Evolutionary conservation across 768 basidiomycete species (phyloP).

Genomic region (Pulveroboletus sp.): DNA sequence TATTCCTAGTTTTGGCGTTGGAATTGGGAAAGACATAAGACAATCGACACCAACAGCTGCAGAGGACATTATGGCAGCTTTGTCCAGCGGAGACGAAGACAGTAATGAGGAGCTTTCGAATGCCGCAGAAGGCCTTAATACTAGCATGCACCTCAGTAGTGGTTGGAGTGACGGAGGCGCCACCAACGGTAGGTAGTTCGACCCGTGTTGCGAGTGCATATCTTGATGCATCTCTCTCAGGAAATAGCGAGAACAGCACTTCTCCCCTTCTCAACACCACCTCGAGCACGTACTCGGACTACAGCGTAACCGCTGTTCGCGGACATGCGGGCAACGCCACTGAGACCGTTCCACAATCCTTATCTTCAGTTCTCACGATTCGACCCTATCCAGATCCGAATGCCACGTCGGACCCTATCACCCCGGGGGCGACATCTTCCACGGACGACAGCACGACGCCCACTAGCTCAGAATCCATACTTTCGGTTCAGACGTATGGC

Average conservation of each 20-base stretch:
- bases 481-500: constrained; percentile 58
- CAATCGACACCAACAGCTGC: constrained; percentile 27
- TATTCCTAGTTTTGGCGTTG: constrained; percentile 83
- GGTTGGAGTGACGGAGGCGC: constrained; percentile 38
- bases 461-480: constrained; percentile 41
- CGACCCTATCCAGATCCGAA: constrained; percentile 52
- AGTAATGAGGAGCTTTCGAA: constrained; percentile 63
- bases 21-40: constrained; percentile 57
- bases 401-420: constrained; percentile 36
- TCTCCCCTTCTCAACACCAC: constrained; percentile 51
- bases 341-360: constrained; percentile 43
- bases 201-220: constrained; percentile 3
- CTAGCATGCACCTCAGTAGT: constrained; percentile 44
- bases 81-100: constrained; percentile 49
- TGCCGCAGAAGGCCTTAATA: constrained; percentile 49
- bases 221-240: constrained; percentile 21
- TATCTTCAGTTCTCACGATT: constrained; percentile 73
- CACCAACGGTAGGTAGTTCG: constrained; percentile 28
- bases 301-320: constrained; percentile 67
- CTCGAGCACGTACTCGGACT: constrained; percentile 48
- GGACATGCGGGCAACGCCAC: constrained; percentile 39
- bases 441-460: constrained; percentile 33
- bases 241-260: constrained; percentile 40
- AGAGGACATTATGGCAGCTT: constrained; percentile 32
- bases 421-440: constrained; percentile 33